Evolutionary conservation across 1,284 basidiomycete species (phyloP).

Genomic region (Ustilago hordei): DNA sequence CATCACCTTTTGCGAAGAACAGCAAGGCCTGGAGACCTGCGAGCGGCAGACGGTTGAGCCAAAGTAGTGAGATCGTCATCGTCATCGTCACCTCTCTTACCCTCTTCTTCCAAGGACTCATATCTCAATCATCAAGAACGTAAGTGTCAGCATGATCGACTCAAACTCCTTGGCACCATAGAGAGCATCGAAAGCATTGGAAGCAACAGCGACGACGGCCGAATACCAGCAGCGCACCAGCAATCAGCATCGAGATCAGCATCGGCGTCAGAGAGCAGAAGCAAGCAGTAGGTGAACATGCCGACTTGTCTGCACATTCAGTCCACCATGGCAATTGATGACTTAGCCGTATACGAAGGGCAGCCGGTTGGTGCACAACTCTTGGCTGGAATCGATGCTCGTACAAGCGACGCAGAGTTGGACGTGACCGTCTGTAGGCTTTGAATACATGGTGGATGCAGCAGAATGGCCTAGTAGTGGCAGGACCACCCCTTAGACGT

Average conservation of each 20-base stretch:
- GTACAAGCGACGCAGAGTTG: too few species aligned
- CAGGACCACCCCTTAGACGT: too few species aligned
- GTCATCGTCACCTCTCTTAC: slow-evolving; percentile 13
- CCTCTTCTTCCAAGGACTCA: slow-evolving; percentile 24
- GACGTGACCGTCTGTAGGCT: too few species aligned
- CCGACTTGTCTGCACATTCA: not conserved
- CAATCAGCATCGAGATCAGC: not conserved
- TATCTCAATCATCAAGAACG: slow-evolving; percentile 46
- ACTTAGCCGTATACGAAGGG: too few species aligned
- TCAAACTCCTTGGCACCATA: not conserved
- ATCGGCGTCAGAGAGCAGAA: not conserved
- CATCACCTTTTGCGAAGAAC: not conserved
- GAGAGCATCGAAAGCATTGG: not conserved
- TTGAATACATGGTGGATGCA: too few species aligned
- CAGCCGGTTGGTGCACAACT: too few species aligned
- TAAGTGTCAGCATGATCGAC: slow-evolving; percentile 19
- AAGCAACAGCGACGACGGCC: not conserved
- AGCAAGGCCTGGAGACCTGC: not conserved
- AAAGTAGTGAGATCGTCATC: slow-evolving; percentile 19
- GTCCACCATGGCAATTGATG: too few species aligned
- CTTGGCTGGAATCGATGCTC: too few species aligned
- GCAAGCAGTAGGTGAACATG: not conserved
- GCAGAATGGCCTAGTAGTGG: too few species aligned
- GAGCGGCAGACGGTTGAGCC: not conserved
- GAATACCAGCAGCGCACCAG: not conserved